Evolutionary conservation across 2,329 filamentous ascomycete species (phyloP), one percentile per base, ranked within the genome.

Genomic region (Clarireedia homoeocarpa): DNA sequence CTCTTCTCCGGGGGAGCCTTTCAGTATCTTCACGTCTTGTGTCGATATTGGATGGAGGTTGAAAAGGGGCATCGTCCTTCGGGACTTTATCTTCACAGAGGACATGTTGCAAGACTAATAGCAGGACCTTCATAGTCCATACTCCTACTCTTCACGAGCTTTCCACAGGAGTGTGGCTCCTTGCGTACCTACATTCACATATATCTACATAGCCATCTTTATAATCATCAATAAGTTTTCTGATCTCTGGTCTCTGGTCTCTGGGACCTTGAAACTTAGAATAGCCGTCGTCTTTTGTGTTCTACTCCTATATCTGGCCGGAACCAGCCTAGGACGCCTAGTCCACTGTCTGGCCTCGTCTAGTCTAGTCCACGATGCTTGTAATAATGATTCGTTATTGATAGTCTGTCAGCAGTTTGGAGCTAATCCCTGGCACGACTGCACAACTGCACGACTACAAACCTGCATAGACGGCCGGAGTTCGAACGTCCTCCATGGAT

Each of bases 41-140:
- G 69, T 71, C 51, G 63, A 69, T 63, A 61, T 63, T 65, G 69
- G 62, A 67, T 73, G 73, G 68, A 68, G 68, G 65, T 66, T 70
- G 70, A 71, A 72, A 75, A 69, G 63, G 61, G 63, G 59, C 54
- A 53, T 57, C 48, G 48, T 59, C 59, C 58, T 61, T 65, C 60
- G 68, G 69, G 63, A 58, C 66, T 66, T 66, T 68, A 34, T 63
- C 67, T 65, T 60, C 62, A 65, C 6, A 68, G 68, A 72, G 70
- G 70, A 64, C 44, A 63, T 63, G 71, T 73, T 78, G 76, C 75
- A 68, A 78, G 66, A 78, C 54, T 58, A 71, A 76, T 27, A 52
- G 66, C 45, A 59, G 74, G 75, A 74, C 75, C 74, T 73, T 78
- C 76, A 78, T 78, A 78, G 76, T 78, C 77, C 76, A 76, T 73